Percentiles rank a stretch among this genome's conserved stretches.
Conservation (phyloP, 2,329 filamentous ascomycete species). For the Colletotrichum sp. region DNA sequence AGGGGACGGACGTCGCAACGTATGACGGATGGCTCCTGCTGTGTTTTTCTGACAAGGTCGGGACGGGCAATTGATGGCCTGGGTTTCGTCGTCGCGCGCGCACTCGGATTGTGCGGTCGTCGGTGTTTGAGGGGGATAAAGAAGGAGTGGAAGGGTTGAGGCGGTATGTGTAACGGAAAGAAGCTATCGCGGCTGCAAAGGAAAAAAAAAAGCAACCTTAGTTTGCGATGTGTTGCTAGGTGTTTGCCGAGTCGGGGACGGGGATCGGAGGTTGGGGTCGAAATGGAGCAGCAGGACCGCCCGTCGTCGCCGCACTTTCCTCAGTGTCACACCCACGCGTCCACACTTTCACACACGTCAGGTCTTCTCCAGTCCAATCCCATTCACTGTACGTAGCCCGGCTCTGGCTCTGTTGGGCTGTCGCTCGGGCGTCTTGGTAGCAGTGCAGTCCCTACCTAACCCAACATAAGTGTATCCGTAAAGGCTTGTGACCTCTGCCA, state of each 20-base stretch:
- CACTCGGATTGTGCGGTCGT: background rate
- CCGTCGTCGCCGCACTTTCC: background rate
- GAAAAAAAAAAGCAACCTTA: background rate
- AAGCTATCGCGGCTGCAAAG: constrained; percentile 2
- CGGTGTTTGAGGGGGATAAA: background rate
- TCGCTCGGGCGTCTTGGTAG: background rate
- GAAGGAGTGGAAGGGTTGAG: background rate
- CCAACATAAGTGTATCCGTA: background rate
- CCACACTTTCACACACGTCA: background rate
- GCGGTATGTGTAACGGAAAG: background rate
- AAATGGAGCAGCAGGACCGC: constrained; percentile 2
- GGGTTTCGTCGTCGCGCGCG: background rate
- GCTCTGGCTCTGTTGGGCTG: background rate
- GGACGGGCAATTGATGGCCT: background rate
- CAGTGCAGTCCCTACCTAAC: background rate
- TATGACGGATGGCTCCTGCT: background rate
- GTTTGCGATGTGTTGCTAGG: constrained; percentile 6
- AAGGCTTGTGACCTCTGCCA: background rate
- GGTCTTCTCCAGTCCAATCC: background rate
- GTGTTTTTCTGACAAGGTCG: background rate
- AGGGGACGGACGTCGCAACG: constrained; percentile 3
- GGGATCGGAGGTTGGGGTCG: constrained; percentile 18
- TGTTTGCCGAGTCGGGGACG: constrained; percentile 13
- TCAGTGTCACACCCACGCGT: background rate
- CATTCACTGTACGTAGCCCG: background rate